These are phyloP conservation scores for Lasiodiplodia gonubiensis DNA, from an alignment of 2,329 filamentous ascomycete species.

Conservation along the genomic window DNA sequence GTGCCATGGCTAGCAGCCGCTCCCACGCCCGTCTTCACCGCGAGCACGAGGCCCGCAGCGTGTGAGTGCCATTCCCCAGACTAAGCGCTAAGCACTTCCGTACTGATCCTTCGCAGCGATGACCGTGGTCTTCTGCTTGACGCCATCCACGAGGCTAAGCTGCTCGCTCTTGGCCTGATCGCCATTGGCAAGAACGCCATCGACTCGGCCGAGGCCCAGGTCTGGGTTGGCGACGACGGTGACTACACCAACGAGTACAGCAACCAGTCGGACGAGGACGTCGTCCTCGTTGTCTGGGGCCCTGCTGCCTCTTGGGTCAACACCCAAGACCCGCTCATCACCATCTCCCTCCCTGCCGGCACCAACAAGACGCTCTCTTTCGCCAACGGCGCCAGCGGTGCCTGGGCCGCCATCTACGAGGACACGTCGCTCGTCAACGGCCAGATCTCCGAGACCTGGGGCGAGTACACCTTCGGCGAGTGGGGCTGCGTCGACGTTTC, in stretches of 20 bases:
- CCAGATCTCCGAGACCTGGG: conserved; percentile 53
- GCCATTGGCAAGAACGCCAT: conserved; percentile 34
- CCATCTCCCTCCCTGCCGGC: conserved; percentile 47
- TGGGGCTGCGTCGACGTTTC: conserved; percentile 52
- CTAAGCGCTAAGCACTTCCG: not conserved
- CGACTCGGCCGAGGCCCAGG: conserved; percentile 36
- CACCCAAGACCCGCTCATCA: conserved; percentile 43
- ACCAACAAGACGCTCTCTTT: conserved; percentile 47
- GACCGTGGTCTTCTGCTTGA: conserved; percentile 32
- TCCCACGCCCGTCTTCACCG: conserved; percentile 25
- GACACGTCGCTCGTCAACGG: conserved; percentile 40
- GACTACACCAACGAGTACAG: conserved; percentile 44
- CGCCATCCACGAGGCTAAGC: conserved; percentile 32
- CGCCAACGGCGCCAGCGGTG: conserved; percentile 46
- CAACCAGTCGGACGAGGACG: conserved; percentile 42
- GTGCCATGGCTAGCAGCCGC: conserved; percentile 26
- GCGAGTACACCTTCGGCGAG: conserved; percentile 50
- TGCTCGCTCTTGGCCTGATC: conserved; percentile 39
- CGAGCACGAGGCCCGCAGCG: conserved; percentile 12
- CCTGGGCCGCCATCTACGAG: conserved; percentile 48
- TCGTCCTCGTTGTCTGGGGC: conserved; percentile 47
- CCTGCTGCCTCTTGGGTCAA: conserved; percentile 44
- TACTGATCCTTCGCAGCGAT: conserved; percentile 1
- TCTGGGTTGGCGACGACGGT: conserved; percentile 46
- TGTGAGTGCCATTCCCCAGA: not conserved